Evolutionary conservation across 208 protist genomes (phyloP).

Genomic region (Leishmania amazonensis): DNA sequence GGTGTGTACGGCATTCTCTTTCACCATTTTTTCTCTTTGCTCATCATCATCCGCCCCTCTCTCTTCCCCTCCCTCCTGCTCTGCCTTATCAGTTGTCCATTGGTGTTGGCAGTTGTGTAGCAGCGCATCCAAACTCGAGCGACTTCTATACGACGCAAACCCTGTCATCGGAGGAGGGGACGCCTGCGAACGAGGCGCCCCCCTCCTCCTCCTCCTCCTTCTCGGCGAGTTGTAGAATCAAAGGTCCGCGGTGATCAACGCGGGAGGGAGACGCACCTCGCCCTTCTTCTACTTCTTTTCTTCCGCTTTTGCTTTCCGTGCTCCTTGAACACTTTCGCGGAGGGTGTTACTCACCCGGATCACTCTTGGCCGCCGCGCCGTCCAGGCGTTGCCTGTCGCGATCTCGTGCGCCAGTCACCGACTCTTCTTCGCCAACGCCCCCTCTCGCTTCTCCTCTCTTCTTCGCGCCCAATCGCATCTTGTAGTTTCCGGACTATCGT

Average conservation of each 20-base stretch:
- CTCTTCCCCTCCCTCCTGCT: background rate
- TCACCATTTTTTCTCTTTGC: background rate
- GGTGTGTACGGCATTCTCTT: background rate
- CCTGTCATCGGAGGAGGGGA: background rate
- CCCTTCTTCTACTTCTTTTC: slow-evolving; percentile 8
- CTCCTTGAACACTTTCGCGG: background rate
- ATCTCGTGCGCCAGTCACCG: background rate
- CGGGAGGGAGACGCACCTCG: background rate
- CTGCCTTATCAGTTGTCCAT: background rate
- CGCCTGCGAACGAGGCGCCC: background rate
- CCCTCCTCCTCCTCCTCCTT: background rate
- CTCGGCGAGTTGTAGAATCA: background rate
- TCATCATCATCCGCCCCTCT: background rate
- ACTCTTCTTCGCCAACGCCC: background rate
- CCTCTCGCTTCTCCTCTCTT: background rate
- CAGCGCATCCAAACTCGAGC: background rate
- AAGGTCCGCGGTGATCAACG: background rate
- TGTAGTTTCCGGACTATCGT: background rate
- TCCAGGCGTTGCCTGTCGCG: background rate
- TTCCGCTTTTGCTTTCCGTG: background rate
- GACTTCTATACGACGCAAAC: background rate
- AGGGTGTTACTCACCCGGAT: background rate
- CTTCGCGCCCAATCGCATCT: background rate
- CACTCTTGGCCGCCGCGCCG: background rate
- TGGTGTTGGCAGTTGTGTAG: background rate